Evolutionary conservation across 179 eudicot genomes (phyloP).

Genomic region (Heliamphora pulchella): DNA sequence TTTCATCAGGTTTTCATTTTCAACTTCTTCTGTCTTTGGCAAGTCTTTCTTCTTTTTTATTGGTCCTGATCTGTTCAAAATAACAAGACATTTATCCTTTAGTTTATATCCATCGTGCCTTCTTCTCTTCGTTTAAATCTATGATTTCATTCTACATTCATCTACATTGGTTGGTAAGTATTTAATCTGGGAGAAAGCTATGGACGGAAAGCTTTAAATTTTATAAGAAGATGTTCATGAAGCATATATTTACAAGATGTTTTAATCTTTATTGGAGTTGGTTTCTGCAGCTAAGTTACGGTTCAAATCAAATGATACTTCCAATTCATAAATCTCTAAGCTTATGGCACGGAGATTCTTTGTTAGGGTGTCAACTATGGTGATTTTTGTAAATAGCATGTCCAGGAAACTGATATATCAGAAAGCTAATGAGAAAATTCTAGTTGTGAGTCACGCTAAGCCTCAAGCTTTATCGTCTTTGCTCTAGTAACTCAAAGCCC

Average conservation of each 20-base stretch:
- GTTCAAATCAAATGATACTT: neutral
- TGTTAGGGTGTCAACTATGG: neutral
- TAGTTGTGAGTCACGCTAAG: neutral
- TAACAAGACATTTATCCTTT: neutral
- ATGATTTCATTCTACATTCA: conserved; percentile 4
- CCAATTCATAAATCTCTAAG: conserved; percentile 1
- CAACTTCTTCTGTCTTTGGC: conserved; percentile 34
- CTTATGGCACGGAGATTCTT: neutral
- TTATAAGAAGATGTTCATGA: neutral
- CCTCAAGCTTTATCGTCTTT: neutral
- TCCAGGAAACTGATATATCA: neutral
- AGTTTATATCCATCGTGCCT: conserved; percentile 7
- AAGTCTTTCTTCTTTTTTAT: conserved; percentile 25
- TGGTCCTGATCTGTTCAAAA: conserved; percentile 8
- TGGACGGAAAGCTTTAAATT: neutral
- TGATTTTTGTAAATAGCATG: neutral
- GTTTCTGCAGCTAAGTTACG: neutral
- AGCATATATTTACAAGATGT: neutral
- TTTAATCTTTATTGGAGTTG: neutral
- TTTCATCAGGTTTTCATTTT: conserved; percentile 42
- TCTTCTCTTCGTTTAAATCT: conserved; percentile 8
- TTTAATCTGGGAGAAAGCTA: conserved; percentile 8
- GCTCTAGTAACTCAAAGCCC: too few relatives aligned
- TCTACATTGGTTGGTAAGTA: conserved; percentile 12
- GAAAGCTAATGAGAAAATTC: conserved; percentile 6